Evolutionary conservation across 805 yeast species (phyloP).

Genomic region (Barnettozyma pratensis): DNA sequence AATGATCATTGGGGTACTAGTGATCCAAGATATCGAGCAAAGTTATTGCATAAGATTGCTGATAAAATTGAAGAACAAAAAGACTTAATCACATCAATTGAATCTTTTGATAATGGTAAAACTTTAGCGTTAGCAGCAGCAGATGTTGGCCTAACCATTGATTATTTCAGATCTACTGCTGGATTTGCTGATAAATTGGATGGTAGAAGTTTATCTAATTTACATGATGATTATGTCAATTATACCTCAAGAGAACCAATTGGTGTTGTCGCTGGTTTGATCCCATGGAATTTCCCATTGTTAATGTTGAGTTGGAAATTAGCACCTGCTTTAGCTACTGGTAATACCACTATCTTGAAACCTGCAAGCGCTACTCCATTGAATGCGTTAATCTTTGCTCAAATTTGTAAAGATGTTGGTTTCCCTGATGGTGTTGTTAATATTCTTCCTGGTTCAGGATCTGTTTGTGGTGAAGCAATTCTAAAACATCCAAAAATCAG

Average conservation of each 20-base stretch:
- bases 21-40: constrained; percentile 54
- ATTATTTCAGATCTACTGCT: constrained; percentile 64
- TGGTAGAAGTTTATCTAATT: constrained; percentile 61
- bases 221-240: constrained; percentile 51
- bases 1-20: constrained; percentile 47
- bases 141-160: constrained; percentile 58
- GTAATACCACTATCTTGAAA: constrained; percentile 66
- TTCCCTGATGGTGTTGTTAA: constrained; percentile 72
- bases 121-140: constrained; percentile 59
- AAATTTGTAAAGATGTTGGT: constrained; percentile 60
- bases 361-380: constrained; percentile 77
- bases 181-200: constrained; percentile 65
- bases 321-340: constrained; percentile 74
- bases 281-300: constrained; percentile 83
- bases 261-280: constrained; percentile 79
- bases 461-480: constrained; percentile 65
- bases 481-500: constrained; percentile 62
- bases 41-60: constrained; percentile 54
- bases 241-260: constrained; percentile 69
- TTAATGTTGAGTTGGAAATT: constrained; percentile 76
- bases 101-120: constrained; percentile 74
- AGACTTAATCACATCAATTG: constrained; percentile 62
- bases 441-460: constrained; percentile 70
- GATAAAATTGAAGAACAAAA: constrained; percentile 60
- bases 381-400: constrained; percentile 60